Evolutionary conservation across 140 eudicot genomes (phyloP).

Genomic region (Stevia rebaudiana): DNA sequence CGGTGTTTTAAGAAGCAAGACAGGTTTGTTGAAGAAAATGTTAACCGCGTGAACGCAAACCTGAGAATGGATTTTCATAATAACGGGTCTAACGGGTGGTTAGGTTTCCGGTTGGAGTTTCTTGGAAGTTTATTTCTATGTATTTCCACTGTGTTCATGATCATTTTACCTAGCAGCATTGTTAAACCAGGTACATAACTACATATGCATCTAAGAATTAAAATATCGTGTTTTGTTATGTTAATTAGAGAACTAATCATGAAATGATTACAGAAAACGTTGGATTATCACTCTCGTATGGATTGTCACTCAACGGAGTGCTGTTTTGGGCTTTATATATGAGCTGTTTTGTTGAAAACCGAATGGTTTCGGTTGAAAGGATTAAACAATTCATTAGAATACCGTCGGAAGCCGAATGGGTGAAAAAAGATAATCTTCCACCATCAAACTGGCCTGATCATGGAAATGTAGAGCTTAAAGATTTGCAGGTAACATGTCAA

Average conservation of each 20-base stretch:
- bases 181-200: constrained; percentile 63
- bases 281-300: constrained; percentile 86
- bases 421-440: constrained; percentile 53
- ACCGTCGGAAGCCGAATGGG: constrained; percentile 92
- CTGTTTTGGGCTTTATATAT: constrained; percentile 58
- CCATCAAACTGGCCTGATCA: constrained; percentile 77
- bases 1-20: constrained; percentile 75
- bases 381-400: constrained; percentile 76
- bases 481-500: constrained; percentile 67
- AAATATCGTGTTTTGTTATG: too few relatives aligned
- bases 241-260: not conserved
- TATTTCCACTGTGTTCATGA: constrained; percentile 70
- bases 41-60: constrained; percentile 68
- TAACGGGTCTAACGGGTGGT: constrained; percentile 85
- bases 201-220: too few relatives aligned
- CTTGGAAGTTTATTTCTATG: constrained; percentile 82
- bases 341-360: constrained; percentile 83
- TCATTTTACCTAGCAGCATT: constrained; percentile 79
- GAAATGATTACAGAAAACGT: constrained; percentile 49
- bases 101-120: constrained; percentile 89
- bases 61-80: constrained; percentile 89
- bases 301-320: constrained; percentile 68
- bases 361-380: constrained; percentile 97
- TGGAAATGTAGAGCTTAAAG: constrained; percentile 67
- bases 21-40: constrained; percentile 59